These are phyloP conservation scores for Trichothecium roseum DNA, from an alignment of 2,329 filamentous ascomycete species.

Conservation along the genomic window DNA sequence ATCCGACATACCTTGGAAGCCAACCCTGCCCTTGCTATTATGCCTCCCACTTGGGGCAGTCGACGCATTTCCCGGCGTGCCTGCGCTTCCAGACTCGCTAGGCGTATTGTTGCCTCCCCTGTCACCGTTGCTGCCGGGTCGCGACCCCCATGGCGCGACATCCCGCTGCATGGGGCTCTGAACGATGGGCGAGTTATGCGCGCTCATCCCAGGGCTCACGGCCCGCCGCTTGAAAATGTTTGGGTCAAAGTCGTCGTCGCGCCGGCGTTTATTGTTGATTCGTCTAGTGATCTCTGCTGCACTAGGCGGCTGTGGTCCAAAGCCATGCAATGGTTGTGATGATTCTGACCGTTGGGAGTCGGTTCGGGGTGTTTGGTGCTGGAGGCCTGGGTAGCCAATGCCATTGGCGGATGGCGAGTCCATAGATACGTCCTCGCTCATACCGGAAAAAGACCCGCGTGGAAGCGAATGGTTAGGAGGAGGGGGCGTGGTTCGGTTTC, in stretches of 20 bases:
- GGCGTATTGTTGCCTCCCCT: slow-evolving; percentile 40
- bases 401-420: slow-evolving; percentile 49
- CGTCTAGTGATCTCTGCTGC: slow-evolving; percentile 69
- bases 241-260: slow-evolving; percentile 86
- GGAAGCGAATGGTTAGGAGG: slow-evolving; percentile 41
- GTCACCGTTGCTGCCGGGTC: slow-evolving; percentile 52
- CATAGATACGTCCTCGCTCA: slow-evolving; percentile 64
- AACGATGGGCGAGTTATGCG: slow-evolving; percentile 79
- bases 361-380: slow-evolving; percentile 5
- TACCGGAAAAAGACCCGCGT: slow-evolving; percentile 45
- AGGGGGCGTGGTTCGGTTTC: slow-evolving; percentile 49
- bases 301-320: slow-evolving; percentile 34
- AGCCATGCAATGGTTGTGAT: neutral
- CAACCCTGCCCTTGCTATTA: slow-evolving; percentile 52
- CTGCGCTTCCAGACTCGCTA: slow-evolving; percentile 35
- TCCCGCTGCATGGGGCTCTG: slow-evolving; percentile 75
- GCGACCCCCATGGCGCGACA: slow-evolving; percentile 59
- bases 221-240: slow-evolving; percentile 82
- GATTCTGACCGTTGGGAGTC: slow-evolving; percentile 9
- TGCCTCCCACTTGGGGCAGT: neutral
- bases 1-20: slow-evolving; percentile 87
- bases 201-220: slow-evolving; percentile 83
- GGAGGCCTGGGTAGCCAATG: slow-evolving; percentile 17
- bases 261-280: slow-evolving; percentile 70
- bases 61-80: slow-evolving; percentile 11